Conservation (phyloP, 495 filamentous ascomycete species). For the Letharia columbiana region DNA sequence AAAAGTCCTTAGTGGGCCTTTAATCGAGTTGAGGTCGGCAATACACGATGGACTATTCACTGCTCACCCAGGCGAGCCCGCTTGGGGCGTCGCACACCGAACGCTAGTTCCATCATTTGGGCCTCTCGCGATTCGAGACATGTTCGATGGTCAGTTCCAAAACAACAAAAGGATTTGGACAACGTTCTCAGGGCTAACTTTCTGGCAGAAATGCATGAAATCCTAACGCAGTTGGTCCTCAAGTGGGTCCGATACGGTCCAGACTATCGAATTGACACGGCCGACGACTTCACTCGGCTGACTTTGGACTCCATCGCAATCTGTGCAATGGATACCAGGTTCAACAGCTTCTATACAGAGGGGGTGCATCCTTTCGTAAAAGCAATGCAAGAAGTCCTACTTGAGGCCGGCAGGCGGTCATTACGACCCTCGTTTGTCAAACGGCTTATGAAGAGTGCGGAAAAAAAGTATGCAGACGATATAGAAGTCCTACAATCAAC, state of each 20-base stretch:
- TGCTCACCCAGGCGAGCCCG: conserved; percentile 50
- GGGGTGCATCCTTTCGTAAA: conserved; percentile 58
- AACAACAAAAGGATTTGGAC: no score
- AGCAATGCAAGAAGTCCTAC: conserved; percentile 54
- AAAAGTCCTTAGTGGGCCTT: conserved; percentile 42
- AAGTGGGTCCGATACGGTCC: conserved; percentile 67
- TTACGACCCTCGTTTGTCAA: conserved; percentile 46
- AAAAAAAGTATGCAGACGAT: conserved; percentile 49
- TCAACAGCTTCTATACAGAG: conserved; percentile 66
- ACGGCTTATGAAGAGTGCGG: conserved; percentile 32
- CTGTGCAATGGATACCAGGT: conserved; percentile 64
- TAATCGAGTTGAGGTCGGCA: conserved; percentile 50
- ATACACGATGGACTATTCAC: conserved; percentile 64
- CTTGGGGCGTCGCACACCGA: conserved; percentile 67
- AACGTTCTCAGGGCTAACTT: not conserved
- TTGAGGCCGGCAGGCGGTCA: conserved; percentile 44
- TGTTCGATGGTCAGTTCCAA: conserved; percentile 45
- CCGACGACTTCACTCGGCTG: conserved; percentile 68
- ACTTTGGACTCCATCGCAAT: conserved; percentile 66
- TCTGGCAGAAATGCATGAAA: conserved; percentile 56
- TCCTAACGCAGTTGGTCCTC: conserved; percentile 54
- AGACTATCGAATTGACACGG: conserved; percentile 44
- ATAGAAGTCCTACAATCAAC: conserved; percentile 47
- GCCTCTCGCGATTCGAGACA: conserved; percentile 55
- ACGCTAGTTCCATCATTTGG: conserved; percentile 61